phyloP scores from a whole-genome alignment of 257 asterid species.

The Rubia yunnanensis region DNA sequence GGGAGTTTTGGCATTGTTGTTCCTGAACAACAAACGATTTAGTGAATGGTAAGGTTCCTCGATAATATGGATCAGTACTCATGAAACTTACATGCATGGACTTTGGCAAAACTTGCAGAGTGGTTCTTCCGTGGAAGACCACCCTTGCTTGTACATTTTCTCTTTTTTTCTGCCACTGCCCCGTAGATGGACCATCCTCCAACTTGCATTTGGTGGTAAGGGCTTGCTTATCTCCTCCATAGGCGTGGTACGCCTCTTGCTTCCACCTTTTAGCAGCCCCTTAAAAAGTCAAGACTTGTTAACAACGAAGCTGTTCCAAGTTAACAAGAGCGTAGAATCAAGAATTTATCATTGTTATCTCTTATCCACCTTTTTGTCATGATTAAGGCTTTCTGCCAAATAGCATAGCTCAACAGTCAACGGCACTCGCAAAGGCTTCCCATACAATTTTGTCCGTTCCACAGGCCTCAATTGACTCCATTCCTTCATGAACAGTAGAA shows the following conservation, averaged over 20 bases:
- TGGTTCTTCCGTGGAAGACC: constrained; percentile 80
- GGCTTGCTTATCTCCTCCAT: constrained; percentile 57
- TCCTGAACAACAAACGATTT: constrained; percentile 40
- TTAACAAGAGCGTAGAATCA: background rate
- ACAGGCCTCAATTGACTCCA: constrained; percentile 85
- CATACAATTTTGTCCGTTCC: constrained; percentile 54
- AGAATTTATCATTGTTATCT: background rate
- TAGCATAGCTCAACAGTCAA: constrained; percentile 65
- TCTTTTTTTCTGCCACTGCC: constrained; percentile 46
- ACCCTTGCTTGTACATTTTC: constrained; percentile 68
- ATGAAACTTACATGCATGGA: constrained; percentile 67
- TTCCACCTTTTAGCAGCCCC: constrained; percentile 85
- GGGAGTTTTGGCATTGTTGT: constrained; percentile 55
- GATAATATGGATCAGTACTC: background rate
- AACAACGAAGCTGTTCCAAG: constrained; percentile 3
- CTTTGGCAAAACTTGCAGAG: constrained; percentile 93
- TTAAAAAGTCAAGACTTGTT: constrained; percentile 22
- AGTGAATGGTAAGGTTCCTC: background rate
- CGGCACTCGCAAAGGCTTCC: constrained; percentile 85
- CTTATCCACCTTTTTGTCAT: constrained; percentile 57
- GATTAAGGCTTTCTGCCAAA: constrained; percentile 68
- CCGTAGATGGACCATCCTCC: constrained; percentile 52
- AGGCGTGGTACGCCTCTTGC: constrained; percentile 76
- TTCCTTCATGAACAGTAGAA: constrained; percentile 44
- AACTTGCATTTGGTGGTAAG: constrained; percentile 69